phyloP scores from a whole-genome alignment of 179 eudicot genomes.

The Carnegiea gigantea region DNA sequence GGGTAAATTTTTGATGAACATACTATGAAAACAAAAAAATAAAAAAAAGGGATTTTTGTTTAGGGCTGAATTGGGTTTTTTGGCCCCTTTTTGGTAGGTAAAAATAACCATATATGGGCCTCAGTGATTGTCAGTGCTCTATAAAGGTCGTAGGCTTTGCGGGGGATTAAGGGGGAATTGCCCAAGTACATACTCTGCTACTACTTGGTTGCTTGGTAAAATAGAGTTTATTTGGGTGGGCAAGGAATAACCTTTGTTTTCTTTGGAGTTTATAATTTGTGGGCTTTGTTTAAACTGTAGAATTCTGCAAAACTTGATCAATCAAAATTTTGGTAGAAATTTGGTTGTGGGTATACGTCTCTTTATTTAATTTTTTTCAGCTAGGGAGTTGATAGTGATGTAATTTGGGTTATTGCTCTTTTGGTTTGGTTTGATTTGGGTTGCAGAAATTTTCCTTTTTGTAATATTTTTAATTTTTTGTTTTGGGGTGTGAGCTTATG shows the following conservation, averaged over 20 bases:
- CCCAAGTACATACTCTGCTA: background rate
- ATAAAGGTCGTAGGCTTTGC: background rate
- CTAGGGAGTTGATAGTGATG: background rate
- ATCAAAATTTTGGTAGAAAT: background rate
- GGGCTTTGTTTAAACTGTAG: background rate
- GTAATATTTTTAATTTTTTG: too few relatives aligned
- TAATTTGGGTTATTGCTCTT: too few relatives aligned
- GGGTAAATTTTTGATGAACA: background rate
- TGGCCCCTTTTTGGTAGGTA: background rate
- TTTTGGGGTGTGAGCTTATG: background rate
- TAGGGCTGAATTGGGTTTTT: background rate
- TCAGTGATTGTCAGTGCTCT: background rate
- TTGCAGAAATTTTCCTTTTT: too few relatives aligned
- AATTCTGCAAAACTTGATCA: background rate
- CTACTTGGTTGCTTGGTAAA: background rate
- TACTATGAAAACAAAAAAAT: too few relatives aligned
- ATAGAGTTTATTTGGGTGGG: background rate
- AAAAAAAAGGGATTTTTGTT: too few relatives aligned
- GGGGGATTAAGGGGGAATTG: slow-evolving; percentile 1
- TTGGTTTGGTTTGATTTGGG: too few relatives aligned
- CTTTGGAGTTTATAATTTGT: background rate
- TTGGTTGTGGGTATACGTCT: slow-evolving; percentile 1
- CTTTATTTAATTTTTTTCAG: background rate
- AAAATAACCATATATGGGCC: background rate
- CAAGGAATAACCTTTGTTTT: background rate